Evolutionary conservation across 2,329 filamentous ascomycete genomes (phyloP), one percentile per base, ranked within the genome.

Genomic region (Achaetomium macrosporum): DNA sequence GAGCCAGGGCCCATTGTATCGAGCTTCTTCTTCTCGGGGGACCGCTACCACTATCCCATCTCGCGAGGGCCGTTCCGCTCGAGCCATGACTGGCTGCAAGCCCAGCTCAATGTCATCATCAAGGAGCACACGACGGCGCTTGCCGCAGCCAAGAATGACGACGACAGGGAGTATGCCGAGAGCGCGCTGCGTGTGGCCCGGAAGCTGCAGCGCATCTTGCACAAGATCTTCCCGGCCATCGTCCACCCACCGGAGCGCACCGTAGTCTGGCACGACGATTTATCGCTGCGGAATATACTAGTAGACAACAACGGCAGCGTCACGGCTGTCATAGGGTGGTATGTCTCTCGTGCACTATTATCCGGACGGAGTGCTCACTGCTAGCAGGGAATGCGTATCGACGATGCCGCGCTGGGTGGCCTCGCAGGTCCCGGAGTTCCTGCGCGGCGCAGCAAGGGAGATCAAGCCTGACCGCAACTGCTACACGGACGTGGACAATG

Each of bases 251-350:
- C 61, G 3, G 67, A 71, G 54, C 56, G 52, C n/a, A 70, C 65
- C 4, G 58, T 68, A 0, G 55, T 75, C 2, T 68, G 60, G 40
- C 70, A 72, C 42, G 71, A 75, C 44, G 71, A 74, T 42, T 59
- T 75, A 1, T 65, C 61, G 1, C 54, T 65, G 7, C 55, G 63
- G 2, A 75, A 76, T 51, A 69, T 76, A 9, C 56, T 75, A 25
- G 66, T 75, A 1, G 63, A 74, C 47, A 61, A 68, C 0, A 29
- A 65, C 5, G 68, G 68, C 0, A 52, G 53, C 0, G 56, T 75
- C 5, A 70, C 68, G 1, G 72, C 58, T 5, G 45, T 75, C 0
- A 42, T 74, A 3, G 71, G 75, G 56, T 76, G 71, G 71, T 57
- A 51, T 12, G 50, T 40, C 13, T 12, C 10, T 29, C 19, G 2